phyloP scores from a whole-genome alignment of 1,284 basidiomycete genomes.

The Marasmius oreades region DNA sequence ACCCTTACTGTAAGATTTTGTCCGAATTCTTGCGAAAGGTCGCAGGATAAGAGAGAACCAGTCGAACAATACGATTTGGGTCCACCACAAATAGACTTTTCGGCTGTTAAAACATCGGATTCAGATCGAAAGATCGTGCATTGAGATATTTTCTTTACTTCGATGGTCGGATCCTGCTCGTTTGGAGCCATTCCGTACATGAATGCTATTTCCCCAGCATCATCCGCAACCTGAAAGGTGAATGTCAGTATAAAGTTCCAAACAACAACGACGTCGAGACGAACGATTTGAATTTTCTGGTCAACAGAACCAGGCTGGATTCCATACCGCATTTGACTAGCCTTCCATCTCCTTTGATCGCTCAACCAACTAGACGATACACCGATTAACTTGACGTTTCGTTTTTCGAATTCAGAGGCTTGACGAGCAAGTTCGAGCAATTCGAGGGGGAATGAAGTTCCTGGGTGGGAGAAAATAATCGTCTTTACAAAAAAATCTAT shows the following conservation, averaged over 20 bases:
- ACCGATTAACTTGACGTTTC: slow-evolving; percentile 10
- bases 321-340: slow-evolving; percentile 6
- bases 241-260: background rate
- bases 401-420: slow-evolving; percentile 8
- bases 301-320: slow-evolving; percentile 1
- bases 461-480: slow-evolving; percentile 13
- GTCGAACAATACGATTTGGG: slow-evolving; percentile 12
- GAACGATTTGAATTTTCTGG: slow-evolving; percentile 8
- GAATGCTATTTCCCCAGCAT: slow-evolving; percentile 5
- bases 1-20: slow-evolving; percentile 77
- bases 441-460: slow-evolving; percentile 8
- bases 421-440: slow-evolving; percentile 8
- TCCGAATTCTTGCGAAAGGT: slow-evolving; percentile 30
- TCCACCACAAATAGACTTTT: slow-evolving; percentile 14
- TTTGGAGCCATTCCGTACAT: slow-evolving; percentile 10
- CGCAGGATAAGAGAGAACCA: slow-evolving; percentile 11
- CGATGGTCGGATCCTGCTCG: background rate
- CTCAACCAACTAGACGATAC: slow-evolving; percentile 10
- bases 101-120: background rate
- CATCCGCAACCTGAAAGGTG: slow-evolving; percentile 9
- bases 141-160: slow-evolving; percentile 7
- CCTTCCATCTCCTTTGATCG: slow-evolving; percentile 8
- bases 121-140: background rate
- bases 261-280: background rate
- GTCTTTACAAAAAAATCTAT: slow-evolving; percentile 5